A percentile compares a stretch with the other conserved stretches of the same genome.
Conservation (phyloP, 1,284 basidiomycete genomes). For the Pisolithus thermaeus region DNA sequence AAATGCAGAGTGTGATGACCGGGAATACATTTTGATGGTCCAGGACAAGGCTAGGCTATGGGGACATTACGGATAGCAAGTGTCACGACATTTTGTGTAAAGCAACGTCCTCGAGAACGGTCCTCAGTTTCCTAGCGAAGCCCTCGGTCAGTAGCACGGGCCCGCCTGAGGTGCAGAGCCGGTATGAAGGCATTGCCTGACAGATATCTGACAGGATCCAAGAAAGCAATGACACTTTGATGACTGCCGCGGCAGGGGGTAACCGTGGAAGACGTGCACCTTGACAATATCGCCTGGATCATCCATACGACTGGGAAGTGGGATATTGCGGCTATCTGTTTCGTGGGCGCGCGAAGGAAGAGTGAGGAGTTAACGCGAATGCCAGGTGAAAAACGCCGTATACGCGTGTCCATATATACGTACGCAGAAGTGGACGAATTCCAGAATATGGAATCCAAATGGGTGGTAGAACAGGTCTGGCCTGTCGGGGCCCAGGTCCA, state of each 20-base stretch:
- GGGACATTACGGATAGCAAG: not conserved
- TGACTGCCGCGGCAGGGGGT: not conserved
- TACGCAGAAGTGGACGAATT: conserved; percentile 52
- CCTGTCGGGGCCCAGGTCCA: conserved; percentile 44
- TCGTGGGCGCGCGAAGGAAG: not conserved
- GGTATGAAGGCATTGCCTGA: conserved; percentile 74
- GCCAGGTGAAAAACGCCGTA: conserved; percentile 44
- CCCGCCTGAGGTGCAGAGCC: conserved; percentile 70
- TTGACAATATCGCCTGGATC: conserved; percentile 78
- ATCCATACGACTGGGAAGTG: conserved; percentile 64
- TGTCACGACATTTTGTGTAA: conserved; percentile 14
- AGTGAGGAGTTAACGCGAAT: not conserved
- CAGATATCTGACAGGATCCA: conserved; percentile 69
- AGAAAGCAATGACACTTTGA: not conserved
- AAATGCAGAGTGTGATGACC: not conserved
- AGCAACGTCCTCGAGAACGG: conserved; percentile 25
- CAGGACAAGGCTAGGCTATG: not conserved
- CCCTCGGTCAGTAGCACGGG: conserved; percentile 59
- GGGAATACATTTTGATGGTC: not conserved
- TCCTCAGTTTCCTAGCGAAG: conserved; percentile 42
- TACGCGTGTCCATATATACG: conserved; percentile 74
- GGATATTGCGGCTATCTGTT: conserved; percentile 64
- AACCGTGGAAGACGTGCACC: conserved; percentile 29
- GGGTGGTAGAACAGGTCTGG: conserved; percentile 66
- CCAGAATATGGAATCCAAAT: conserved; percentile 43